Base-by-base conservation (phyloP, 176 grass and related monocot genomes). In the Triticum monococcum region DNA sequence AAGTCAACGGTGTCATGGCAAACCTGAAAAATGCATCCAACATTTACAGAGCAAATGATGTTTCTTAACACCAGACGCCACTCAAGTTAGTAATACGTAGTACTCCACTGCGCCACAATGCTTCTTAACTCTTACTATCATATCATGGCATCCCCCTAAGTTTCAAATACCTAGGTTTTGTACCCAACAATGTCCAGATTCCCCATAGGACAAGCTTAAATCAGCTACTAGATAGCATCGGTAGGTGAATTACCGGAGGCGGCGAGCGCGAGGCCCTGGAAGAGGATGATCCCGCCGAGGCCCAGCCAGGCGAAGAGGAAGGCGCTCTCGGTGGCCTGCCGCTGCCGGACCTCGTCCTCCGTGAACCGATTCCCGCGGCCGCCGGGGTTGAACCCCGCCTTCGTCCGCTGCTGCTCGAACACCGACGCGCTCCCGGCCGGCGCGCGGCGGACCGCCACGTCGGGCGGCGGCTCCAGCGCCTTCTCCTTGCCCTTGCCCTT, bases 281-380 rank as follows among this genome's bases (percentile, higher is more conserved):
- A 30, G 25, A 98, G 90, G 73, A 98, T 98, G 17, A 98, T 63
- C 22, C n/a, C 40, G 28, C 93, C 96, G n/a, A 98, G 94, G 18
- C 90, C 92, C 2, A 94, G 75, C 96, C 96, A 98, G 6, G 93
- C 59, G 82, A 98, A 86, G 31, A 98, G 90, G 78, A 98, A 98
- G 31, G 93, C 86, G 84, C 92, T 93, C 90, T 98, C 93, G 41
- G 88, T 94, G 37, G 38, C 86, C 77, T 86, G 83, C 81, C 56
- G 86, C 73, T 84, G 86, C 86, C 90, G 80, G 32, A 85, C 62
- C 90, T 92, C 79, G 86, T 92, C 81, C 60, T 89, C 72, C 82
- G 77, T 67, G 38, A 80, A 82, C 50, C 80, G 73, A 67, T 90
- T 89, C 79, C 83, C 85, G 20, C 69, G 52, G 59, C 52, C 37